Conservation (phyloP, 148 eudicot species). For the Rhododendron mucronatum region DNA sequence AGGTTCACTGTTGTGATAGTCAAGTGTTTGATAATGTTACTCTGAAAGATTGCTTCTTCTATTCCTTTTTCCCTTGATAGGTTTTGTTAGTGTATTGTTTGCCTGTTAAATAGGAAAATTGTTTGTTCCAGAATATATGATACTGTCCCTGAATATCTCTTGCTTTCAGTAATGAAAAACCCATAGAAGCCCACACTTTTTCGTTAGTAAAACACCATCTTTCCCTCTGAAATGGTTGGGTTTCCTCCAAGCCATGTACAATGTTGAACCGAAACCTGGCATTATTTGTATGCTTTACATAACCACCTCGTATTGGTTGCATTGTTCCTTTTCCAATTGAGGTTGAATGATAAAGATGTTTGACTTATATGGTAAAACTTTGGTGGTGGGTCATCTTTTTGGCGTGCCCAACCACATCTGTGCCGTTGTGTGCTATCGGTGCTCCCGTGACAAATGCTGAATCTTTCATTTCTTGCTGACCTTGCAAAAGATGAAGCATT, state of each 20-base stretch:
- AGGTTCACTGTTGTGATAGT: background rate
- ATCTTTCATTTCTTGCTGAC: background rate
- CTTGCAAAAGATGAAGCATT: background rate
- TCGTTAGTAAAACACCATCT: background rate
- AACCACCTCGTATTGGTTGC: background rate
- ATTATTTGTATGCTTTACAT: background rate
- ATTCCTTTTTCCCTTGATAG: background rate
- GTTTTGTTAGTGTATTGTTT: background rate
- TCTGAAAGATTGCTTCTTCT: background rate
- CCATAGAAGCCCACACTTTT: background rate
- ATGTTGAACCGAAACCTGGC: background rate
- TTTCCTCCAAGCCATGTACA: background rate
- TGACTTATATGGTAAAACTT: background rate
- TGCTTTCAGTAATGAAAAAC: background rate
- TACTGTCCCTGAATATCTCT: background rate
- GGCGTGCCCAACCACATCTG: background rate
- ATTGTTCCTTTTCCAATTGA: background rate
- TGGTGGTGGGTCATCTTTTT: background rate
- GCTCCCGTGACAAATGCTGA: background rate
- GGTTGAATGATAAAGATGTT: background rate
- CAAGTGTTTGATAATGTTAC: constrained; percentile 33
- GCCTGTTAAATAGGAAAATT: background rate
- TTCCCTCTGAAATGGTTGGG: background rate
- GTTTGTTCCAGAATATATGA: background rate
- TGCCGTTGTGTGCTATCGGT: background rate